These are phyloP conservation scores for Spathaspora hagerdaliae DNA, from an alignment of 805 yeast genomes.

Conservation along the genomic window DNA sequence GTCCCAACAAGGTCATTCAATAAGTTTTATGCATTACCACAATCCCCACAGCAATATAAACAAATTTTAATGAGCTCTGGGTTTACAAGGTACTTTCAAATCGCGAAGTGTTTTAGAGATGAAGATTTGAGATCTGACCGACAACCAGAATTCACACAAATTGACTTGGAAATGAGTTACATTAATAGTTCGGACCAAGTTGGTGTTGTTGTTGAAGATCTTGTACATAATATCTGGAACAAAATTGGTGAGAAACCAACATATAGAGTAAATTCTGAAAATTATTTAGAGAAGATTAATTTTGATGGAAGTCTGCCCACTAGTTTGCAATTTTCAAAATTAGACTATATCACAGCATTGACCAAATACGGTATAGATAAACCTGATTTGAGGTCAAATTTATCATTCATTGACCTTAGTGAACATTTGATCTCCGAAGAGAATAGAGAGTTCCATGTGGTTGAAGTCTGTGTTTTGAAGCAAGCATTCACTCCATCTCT, in stretches of 20 bases:
- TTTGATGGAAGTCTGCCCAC: conserved; percentile 9
- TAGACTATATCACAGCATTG: conserved; percentile 70
- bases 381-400: conserved; percentile 75
- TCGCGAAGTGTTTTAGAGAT: conserved; percentile 93
- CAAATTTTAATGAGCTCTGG: conserved; percentile 95
- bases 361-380: conserved; percentile 83
- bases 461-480: conserved; percentile 69
- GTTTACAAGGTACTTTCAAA: conserved; percentile 76
- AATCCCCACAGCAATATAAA: conserved; percentile 96
- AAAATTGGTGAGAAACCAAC: conserved; percentile 37
- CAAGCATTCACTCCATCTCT: conserved; percentile 35
- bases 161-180: conserved; percentile 93
- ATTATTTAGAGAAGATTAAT: conserved; percentile 22
- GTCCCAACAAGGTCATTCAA: conserved; percentile 77
- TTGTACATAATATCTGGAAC: conserved; percentile 56
- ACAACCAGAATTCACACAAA: conserved; percentile 96
- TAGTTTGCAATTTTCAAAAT: conserved; percentile 25
- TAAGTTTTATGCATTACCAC: conserved; percentile 85
- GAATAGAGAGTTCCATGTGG: conserved; percentile 51
- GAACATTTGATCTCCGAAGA: conserved; percentile 29
- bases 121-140: conserved; percentile 93
- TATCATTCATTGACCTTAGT: conserved; percentile 50
- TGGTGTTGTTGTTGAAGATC: conserved; percentile 54
- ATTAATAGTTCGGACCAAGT: conserved; percentile 65
- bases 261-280: conserved; percentile 30